Conservation (phyloP, 2,329 filamentous ascomycete genomes). For the Hypoxylon sp. region DNA sequence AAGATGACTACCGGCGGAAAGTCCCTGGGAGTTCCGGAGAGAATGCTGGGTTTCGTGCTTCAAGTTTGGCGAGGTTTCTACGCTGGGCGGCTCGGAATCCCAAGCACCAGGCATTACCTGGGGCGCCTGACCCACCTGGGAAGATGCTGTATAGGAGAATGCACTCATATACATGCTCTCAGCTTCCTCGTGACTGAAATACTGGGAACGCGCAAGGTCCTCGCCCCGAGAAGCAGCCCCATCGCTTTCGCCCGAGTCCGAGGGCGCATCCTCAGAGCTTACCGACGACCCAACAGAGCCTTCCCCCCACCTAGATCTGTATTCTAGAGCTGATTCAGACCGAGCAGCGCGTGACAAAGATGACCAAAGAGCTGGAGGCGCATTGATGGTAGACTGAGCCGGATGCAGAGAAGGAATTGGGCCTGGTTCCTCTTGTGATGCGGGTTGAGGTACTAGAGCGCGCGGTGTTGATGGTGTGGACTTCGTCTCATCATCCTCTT, state of each 20-base stretch:
- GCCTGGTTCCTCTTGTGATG: conserved; percentile 50
- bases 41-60: conserved; percentile 16
- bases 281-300: conserved; percentile 23
- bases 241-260: conserved; percentile 40
- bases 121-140: conserved; percentile 33
- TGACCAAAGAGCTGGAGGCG: conserved; percentile 47
- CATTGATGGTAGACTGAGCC: conserved; percentile 47
- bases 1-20: neutral
- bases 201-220: conserved; percentile 69
- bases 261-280: conserved; percentile 12
- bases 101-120: conserved; percentile 62
- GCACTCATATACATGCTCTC: conserved; percentile 89
- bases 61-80: conserved; percentile 32
- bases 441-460: conserved; percentile 52
- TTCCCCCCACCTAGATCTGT: conserved; percentile 34
- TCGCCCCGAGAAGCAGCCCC: conserved; percentile 41
- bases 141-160: conserved; percentile 59
- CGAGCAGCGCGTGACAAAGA: conserved; percentile 44
- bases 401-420: conserved; percentile 28
- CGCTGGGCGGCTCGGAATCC: conserved; percentile 51
- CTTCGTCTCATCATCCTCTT: conserved; percentile 49
- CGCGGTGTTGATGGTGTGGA: conserved; percentile 60
- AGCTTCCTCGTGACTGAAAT: conserved; percentile 82
- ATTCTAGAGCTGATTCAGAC: conserved; percentile 51
- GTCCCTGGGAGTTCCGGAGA: conserved; percentile 7